phyloP scores from a whole-genome alignment of 345 rosid genomes.

The Arabidopsis arenosa region DNA sequence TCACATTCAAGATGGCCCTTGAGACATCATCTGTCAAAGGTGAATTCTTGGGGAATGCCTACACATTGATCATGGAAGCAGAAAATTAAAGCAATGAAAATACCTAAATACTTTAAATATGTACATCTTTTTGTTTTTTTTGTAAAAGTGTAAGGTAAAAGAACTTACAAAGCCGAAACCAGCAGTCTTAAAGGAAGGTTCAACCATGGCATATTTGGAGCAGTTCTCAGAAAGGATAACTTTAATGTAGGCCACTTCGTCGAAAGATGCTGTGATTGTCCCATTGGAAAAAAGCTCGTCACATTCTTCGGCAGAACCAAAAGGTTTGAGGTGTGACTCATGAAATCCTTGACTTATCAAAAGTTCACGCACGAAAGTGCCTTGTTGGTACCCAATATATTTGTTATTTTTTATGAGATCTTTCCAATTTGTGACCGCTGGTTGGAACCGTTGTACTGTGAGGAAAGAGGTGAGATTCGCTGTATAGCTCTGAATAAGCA shows the following conservation, averaged over 20 bases:
- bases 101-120: not conserved
- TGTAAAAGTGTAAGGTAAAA: not conserved
- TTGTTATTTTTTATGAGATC: constrained; percentile 23
- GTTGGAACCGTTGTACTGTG: constrained; percentile 37
- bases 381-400: constrained; percentile 12
- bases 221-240: constrained; percentile 32
- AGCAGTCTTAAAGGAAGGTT: constrained; percentile 34
- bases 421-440: constrained; percentile 19
- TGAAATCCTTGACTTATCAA: not conserved
- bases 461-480: constrained; percentile 51
- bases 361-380: not conserved
- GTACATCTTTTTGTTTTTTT: not conserved
- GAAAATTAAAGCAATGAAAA: not conserved
- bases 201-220: constrained; percentile 38
- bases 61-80: not conserved
- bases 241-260: constrained; percentile 47
- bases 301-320: constrained; percentile 20
- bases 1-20: constrained; percentile 55
- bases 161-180: constrained; percentile 57
- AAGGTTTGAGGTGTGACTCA: not conserved
- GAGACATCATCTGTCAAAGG: constrained; percentile 50
- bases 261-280: constrained; percentile 45
- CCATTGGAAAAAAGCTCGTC: constrained; percentile 39
- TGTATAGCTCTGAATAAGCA: constrained; percentile 52
- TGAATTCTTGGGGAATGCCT: constrained; percentile 55